These are phyloP conservation scores for Talaromyces piceae DNA, from an alignment of 2,329 filamentous ascomycete species.

Conservation along the genomic window DNA sequence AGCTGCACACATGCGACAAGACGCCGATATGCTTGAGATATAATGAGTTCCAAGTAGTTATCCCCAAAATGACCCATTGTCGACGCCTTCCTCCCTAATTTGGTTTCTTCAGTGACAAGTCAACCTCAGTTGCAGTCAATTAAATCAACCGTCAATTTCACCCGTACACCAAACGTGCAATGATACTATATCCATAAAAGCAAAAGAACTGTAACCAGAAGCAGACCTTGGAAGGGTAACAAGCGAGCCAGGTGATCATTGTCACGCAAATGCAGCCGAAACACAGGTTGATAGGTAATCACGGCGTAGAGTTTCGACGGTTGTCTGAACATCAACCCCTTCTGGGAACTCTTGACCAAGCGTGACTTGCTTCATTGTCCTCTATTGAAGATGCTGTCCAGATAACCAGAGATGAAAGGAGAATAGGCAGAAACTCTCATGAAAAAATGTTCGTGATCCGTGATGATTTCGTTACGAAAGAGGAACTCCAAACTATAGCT, in stretches of 20 bases:
- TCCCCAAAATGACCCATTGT: not conserved
- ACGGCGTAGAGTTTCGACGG: not conserved
- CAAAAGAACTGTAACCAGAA: not conserved
- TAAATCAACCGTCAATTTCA: not conserved
- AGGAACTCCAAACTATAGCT: not conserved
- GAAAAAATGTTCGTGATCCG: not conserved
- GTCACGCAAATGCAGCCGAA: not conserved
- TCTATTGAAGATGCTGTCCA: not conserved
- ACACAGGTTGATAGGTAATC: not conserved
- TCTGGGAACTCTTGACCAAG: not conserved
- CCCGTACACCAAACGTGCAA: not conserved
- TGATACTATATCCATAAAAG: not conserved
- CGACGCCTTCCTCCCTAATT: not conserved
- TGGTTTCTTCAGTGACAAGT: not conserved
- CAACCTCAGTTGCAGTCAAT: not conserved
- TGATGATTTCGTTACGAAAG: not conserved
- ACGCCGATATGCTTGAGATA: not conserved
- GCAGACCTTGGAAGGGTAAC: not conserved
- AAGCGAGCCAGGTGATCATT: not conserved
- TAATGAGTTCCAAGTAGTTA: not conserved
- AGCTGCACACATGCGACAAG: not conserved
- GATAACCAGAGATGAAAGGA: not conserved
- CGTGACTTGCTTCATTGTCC: not conserved
- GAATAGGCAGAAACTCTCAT: not conserved
- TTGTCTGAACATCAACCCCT: not conserved